These are phyloP conservation scores for Deuterostichococcus epilithicus DNA, from an alignment of 139 green algal species.

Conservation along the genomic window DNA sequence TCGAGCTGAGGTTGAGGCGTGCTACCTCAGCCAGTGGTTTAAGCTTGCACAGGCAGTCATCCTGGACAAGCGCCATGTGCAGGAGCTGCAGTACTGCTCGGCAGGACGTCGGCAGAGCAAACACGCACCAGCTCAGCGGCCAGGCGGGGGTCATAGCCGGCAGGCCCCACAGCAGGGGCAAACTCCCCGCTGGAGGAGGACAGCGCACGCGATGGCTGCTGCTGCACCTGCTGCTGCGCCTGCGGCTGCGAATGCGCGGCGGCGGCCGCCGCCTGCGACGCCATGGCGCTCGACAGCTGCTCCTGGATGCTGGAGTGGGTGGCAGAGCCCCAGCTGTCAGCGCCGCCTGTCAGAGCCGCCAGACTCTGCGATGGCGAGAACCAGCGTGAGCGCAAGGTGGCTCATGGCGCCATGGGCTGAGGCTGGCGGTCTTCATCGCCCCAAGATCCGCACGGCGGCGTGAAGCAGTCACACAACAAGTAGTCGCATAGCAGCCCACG, in stretches of 20 bases:
- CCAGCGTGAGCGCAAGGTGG: background rate
- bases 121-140: background rate
- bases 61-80: too few species aligned
- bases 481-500: too few species aligned
- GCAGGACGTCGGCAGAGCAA: slow-evolving; percentile 10
- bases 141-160: background rate
- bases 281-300: background rate
- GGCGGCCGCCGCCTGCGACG: background rate
- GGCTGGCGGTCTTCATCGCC: too few species aligned
- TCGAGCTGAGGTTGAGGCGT: too few species aligned
- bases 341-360: background rate
- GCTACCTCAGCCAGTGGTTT: too few species aligned
- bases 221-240: background rate
- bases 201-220: slow-evolving; percentile 11
- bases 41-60: too few species aligned
- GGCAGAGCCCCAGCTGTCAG: background rate
- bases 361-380: too few species aligned
- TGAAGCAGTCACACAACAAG: too few species aligned
- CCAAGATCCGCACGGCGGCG: too few species aligned
- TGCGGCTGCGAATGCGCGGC: background rate
- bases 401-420: too few species aligned
- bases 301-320: background rate
- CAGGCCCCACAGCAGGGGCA: background rate
- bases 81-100: background rate
- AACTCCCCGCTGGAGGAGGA: background rate